A percentile compares a stretch with the other conserved stretches of the same genome.
Evolutionary conservation across 805 yeast species (phyloP).

Genomic region (Yamadazyma ubonensis): DNA sequence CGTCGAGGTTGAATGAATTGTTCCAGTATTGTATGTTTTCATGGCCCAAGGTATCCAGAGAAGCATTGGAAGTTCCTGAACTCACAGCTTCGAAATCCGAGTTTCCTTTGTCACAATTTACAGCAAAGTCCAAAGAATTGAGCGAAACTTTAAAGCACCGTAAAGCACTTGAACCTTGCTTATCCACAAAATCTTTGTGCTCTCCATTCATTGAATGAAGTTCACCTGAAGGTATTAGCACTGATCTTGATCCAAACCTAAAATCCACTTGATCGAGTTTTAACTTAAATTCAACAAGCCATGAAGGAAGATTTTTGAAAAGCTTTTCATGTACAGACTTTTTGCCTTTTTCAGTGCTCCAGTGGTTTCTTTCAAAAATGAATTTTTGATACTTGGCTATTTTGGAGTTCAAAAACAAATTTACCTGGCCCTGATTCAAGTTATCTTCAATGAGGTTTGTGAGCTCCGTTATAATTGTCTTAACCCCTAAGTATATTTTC

Average conservation of each 20-base stretch:
- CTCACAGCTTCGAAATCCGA: too few species aligned
- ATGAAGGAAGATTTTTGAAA: conserved; percentile 29
- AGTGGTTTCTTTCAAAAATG: neutral
- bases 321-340: conserved; percentile 12
- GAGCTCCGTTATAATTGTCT: conserved; percentile 26
- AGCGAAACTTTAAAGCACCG: conserved; percentile 14
- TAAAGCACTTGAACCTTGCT: conserved; percentile 18
- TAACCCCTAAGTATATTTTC: conserved; percentile 31
- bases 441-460: conserved; percentile 24
- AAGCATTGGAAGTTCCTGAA: too few species aligned
- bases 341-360: too few species aligned
- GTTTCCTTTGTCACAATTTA: too few species aligned
- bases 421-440: conserved; percentile 29
- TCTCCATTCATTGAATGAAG: conserved; percentile 14
- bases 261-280: conserved; percentile 19
- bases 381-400: conserved; percentile 16
- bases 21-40: conserved; percentile 24
- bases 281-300: conserved; percentile 30
- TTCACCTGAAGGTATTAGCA: conserved; percentile 29
- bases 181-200: conserved; percentile 16
- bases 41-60: conserved; percentile 29
- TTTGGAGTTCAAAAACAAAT: conserved; percentile 25
- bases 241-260: conserved; percentile 38
- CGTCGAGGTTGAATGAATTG: conserved; percentile 14
- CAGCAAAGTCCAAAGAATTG: conserved; percentile 14